phyloP scores from a whole-genome alignment of 202 grass and related monocot genomes.

The Brachypodium distachyon region DNA sequence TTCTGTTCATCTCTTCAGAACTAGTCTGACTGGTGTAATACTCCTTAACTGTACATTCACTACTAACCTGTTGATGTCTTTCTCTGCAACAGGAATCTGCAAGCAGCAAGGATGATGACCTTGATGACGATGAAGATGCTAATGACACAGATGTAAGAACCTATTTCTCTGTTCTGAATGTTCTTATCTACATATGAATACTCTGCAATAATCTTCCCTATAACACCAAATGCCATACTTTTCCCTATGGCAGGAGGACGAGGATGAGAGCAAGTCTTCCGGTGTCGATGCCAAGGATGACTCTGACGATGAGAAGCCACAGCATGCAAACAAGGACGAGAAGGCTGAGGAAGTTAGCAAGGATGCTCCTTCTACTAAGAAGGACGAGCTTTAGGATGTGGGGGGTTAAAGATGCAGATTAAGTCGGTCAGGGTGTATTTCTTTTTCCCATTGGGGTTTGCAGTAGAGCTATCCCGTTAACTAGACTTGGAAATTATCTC shows the following conservation, averaged over 20 bases:
- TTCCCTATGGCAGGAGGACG: slow-evolving; percentile 26
- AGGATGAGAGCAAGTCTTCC: slow-evolving; percentile 2
- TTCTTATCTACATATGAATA: not conserved
- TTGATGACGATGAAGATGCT: not conserved
- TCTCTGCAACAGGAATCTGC: slow-evolving; percentile 12
- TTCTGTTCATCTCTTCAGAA: too few relatives aligned
- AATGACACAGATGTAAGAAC: slow-evolving; percentile 27
- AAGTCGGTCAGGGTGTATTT: not conserved
- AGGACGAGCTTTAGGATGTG: slow-evolving; percentile 24
- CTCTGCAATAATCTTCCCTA: not conserved
- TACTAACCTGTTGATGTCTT: not conserved
- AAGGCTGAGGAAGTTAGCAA: slow-evolving; percentile 16
- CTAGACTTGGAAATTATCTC: not conserved
- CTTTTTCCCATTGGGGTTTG: not conserved
- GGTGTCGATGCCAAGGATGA: not conserved
- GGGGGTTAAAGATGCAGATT: not conserved
- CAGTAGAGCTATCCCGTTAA: not conserved
- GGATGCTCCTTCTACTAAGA: not conserved
- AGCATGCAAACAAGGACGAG: not conserved
- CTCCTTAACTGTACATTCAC: not conserved
- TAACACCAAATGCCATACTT: not conserved
- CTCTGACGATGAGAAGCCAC: not conserved
- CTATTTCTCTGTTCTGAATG: not conserved
- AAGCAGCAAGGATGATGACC: not conserved
- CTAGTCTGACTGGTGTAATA: not conserved